Base-by-base conservation (phyloP, 169 alveolate genomes). In the Cyclospora cayetanensis region DNA sequence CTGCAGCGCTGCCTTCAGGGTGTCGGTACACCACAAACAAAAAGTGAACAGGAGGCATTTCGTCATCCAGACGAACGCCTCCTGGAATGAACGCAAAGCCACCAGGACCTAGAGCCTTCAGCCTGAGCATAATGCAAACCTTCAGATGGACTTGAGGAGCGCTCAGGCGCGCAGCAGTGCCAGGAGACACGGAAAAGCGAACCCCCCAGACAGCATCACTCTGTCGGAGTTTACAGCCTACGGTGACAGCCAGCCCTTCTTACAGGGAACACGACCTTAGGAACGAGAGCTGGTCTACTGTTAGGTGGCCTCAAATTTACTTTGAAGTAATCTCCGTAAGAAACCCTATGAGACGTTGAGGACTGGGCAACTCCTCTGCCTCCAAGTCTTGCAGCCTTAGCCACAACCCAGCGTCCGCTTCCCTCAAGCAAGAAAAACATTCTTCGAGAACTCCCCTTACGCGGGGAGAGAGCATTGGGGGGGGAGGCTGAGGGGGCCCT, bases 81-180 rank as follows among this genome's bases (percentile, higher is more conserved):
- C 90, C 90, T 1, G 93, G 93, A 68, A 90, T 20, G 53, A 90
- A 50, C 50, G 93, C 93, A 9, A 90, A 42, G 20, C 50, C 79
- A 4, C 93, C 93, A 4, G 90, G 86, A 27, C 86, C 46, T 12
- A 90, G 43, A 15, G 89, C 5, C 82, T 77, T 90, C 42, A 90
- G 31, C 60, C 93, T 90, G 92, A 65, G 46, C 2, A 22, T 41
- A 65, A 20, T 55, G 2, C 52, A 86, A 52, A 37, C 84, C 84
- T 60, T 72, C 66, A 74, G 42, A 31, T 37, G 27, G 25, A 50
- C 60, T 11, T 18, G 18, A 50, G 25, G 60, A 50, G 18, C 9
- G 60, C 9, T 50, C 60, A 50, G 9, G 25, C 60, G 9, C 60
- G 9, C 60, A 11, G 60, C 9, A 50, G 60, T 18, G 60, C 60